A percentile compares a stretch with the other conserved stretches of the same genome.
phyloP scores from a whole-genome alignment of 2,329 filamentous ascomycete genomes.

The Beauveria australis region DNA sequence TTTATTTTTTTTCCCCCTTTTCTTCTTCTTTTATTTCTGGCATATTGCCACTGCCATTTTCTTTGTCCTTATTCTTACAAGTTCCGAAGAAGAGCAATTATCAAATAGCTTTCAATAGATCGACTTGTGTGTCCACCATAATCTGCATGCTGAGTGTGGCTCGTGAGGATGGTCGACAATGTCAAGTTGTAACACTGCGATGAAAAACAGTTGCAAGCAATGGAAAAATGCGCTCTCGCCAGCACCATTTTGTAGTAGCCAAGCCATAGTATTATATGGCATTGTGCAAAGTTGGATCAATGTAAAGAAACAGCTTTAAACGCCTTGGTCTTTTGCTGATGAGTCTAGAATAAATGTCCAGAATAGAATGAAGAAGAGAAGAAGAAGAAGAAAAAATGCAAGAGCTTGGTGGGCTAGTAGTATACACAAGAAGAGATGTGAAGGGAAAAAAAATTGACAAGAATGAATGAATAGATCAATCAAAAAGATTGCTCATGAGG shows the following conservation, averaged over 20 bases:
- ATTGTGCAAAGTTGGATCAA: no score
- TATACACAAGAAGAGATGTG: not conserved
- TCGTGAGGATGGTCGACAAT: not conserved
- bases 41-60: not conserved
- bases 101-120: not conserved
- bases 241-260: no score
- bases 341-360: not conserved
- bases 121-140: not conserved
- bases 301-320: no score
- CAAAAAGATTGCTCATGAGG: constrained; percentile 28
- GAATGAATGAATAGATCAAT: not conserved
- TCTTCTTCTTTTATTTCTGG: not conserved
- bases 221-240: no score
- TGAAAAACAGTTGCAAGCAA: no score
- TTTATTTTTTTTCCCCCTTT: not conserved
- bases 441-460: not conserved
- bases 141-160: not conserved
- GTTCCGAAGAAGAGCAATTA: not conserved
- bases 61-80: not conserved
- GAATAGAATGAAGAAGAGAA: not conserved
- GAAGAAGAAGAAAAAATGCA: not conserved
- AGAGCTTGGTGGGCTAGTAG: not conserved
- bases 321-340: no score
- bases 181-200: not conserved
- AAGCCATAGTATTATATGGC: no score